Base-by-base conservation (phyloP, 306 rosid genomes). In the Pyrus bretschneideri region DNA sequence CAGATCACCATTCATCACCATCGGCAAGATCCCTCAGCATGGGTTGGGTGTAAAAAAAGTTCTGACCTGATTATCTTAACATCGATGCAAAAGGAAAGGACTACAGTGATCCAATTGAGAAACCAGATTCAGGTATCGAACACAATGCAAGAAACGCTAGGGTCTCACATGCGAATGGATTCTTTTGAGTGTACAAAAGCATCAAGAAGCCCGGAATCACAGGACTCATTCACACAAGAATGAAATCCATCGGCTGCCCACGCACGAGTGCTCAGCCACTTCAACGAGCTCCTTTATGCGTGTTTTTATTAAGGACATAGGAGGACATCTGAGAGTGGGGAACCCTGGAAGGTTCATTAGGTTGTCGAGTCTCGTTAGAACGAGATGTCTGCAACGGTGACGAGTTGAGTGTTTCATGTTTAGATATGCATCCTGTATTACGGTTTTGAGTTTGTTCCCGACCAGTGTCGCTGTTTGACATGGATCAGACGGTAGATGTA, bases 51-150 rank as follows among this genome's bases (percentile, higher is more conserved):
- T 72, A 42, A 96, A 87, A 81, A 96, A 91, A 74, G 83, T 87
- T 21, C 78, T 96, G 85, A 96, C 98, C 98, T 1, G 97, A 92
- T 83, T 91, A 81, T 87, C 93, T 96, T 7, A 86, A 80, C 72
- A 85, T 89, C 29, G 96, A 92, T 75, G 21, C 84, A 2, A 86
- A 86, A 75, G 90, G 81, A 60, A 85, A 81, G 55, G 83, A 42
- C 54, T 74, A 31, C 54, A 59, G 59, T 10, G 81, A 72, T 69
- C 64, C 89, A 42, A 58, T 5, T 66, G 90, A 78, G 85, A 82
- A 78, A 62, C 59, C 62, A 10, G 87, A 74, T 60, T 57, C 80
- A 21, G 72, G 72, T 54, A 62, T 40, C 88, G 58, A 82, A 77
- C 79, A 21, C 73, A 19, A 46, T 59, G 59, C 77, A 65, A 76